phyloP scores from a whole-genome alignment of 441 rosid genomes.

The Adansonia gregorii region DNA sequence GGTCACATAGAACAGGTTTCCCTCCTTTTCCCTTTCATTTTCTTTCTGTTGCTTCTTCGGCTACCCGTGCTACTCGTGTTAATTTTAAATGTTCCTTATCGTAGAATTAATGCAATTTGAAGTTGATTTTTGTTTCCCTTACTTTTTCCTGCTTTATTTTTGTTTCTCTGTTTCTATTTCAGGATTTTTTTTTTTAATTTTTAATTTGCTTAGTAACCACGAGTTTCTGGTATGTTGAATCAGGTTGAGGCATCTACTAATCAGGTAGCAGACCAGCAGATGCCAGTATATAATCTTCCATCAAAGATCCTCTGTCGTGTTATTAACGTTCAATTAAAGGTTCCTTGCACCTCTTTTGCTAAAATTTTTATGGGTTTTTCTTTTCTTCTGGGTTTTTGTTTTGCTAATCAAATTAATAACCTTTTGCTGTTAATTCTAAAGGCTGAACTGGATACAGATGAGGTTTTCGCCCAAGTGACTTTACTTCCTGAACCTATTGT shows the following conservation, averaged over 20 bases:
- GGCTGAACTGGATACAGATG: constrained; percentile 98
- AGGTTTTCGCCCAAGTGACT: constrained; percentile 93
- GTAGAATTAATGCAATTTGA: not conserved
- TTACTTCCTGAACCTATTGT: constrained; percentile 72
- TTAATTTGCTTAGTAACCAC: constrained; percentile 10
- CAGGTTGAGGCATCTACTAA: constrained; percentile 97
- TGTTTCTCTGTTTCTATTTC: not conserved
- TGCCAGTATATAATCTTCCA: constrained; percentile 87
- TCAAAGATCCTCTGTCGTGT: constrained; percentile 87
- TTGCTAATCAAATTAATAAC: not conserved
- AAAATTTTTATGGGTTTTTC: not conserved
- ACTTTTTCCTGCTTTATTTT: not conserved
- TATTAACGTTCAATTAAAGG: constrained; percentile 80
- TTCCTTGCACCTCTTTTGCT: constrained; percentile 19
- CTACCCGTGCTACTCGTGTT: not conserved
- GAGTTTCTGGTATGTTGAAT: not conserved
- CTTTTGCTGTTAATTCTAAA: constrained; percentile 29
- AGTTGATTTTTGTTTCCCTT: not conserved
- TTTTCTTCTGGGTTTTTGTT: constrained; percentile 1
- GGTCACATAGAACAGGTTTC: constrained; percentile 97
- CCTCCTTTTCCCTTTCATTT: not conserved
- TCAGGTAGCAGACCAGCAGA: constrained; percentile 84
- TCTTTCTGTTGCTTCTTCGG: not conserved
- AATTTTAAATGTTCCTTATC: not conserved
- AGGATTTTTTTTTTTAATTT: not conserved